These are phyloP conservation scores for Starmerella kuoi DNA, from an alignment of 805 yeast genomes.

Conservation along the genomic window DNA sequence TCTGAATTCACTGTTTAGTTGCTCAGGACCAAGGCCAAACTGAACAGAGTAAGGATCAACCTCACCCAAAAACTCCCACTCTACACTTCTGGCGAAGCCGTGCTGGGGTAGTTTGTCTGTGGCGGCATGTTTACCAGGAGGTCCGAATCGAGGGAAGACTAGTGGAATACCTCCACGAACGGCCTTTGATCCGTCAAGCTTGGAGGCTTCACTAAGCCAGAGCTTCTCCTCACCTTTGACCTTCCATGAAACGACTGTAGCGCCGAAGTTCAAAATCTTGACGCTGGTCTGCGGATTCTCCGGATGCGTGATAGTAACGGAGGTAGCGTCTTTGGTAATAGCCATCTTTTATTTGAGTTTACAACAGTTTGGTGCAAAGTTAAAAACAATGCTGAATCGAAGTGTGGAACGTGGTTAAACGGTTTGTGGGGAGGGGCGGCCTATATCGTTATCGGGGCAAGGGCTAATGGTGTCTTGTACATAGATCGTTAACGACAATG, in stretches of 20 bases:
- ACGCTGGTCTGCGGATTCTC: slow-evolving; percentile 28
- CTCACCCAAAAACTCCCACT: slow-evolving; percentile 92
- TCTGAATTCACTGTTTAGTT: slow-evolving; percentile 50
- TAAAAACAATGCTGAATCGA: background rate
- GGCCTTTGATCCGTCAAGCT: slow-evolving; percentile 81
- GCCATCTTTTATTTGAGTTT: too few species aligned
- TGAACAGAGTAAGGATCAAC: slow-evolving; percentile 59
- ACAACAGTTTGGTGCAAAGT: background rate
- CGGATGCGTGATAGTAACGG: slow-evolving; percentile 19
- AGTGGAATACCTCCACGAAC: slow-evolving; percentile 96
- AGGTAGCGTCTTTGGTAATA: slow-evolving; percentile 11
- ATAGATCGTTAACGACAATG: too few species aligned
- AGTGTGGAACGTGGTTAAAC: too few species aligned
- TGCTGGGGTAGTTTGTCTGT: slow-evolving; percentile 73
- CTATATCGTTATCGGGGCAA: too few species aligned
- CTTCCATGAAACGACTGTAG: slow-evolving; percentile 77
- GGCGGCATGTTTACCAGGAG: slow-evolving; percentile 29
- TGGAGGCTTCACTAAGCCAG: slow-evolving; percentile 55
- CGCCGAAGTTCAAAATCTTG: slow-evolving; percentile 75
- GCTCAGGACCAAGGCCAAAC: slow-evolving; percentile 81
- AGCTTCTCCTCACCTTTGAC: slow-evolving; percentile 62
- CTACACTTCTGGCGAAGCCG: slow-evolving; percentile 83
- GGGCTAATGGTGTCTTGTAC: too few species aligned
- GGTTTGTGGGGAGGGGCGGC: too few species aligned
- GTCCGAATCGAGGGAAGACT: slow-evolving; percentile 84